Conservation (phyloP, 352 stramenopile genomes). For the Globisporangium spinosum region DNA sequence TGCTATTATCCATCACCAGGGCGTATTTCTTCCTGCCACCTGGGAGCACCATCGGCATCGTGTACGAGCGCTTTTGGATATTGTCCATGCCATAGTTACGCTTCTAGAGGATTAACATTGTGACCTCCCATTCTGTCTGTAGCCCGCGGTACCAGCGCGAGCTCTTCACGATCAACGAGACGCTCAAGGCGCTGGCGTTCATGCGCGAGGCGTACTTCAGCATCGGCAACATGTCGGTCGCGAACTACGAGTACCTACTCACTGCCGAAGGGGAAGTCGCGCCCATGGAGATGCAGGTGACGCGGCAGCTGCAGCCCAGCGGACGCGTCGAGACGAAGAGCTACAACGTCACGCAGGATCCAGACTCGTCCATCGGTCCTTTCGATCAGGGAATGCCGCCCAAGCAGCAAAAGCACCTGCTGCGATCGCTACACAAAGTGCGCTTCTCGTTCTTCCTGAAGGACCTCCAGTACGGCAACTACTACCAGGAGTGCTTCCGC, state of each 20-base stretch:
- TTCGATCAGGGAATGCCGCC: constrained; percentile 41
- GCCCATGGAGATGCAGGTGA: constrained; percentile 39
- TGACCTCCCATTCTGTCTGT: not conserved
- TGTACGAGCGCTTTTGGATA: constrained; percentile 22
- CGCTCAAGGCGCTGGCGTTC: constrained; percentile 53
- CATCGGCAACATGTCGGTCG: constrained; percentile 60
- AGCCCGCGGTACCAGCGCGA: constrained; percentile 61
- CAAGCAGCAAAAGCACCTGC: constrained; percentile 38
- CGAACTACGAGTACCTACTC: constrained; percentile 76
- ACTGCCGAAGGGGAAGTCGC: constrained; percentile 25
- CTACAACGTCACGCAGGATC: constrained; percentile 43
- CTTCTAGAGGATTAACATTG: not conserved
- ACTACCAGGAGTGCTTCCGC: constrained; percentile 84
- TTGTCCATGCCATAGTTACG: not conserved
- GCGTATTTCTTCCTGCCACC: constrained; percentile 82
- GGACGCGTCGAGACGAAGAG: constrained; percentile 27
- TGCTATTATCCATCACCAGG: constrained; percentile 23
- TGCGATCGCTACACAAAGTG: constrained; percentile 44
- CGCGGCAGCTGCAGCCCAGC: constrained; percentile 25
- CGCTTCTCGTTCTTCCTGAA: constrained; percentile 56
- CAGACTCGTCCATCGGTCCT: constrained; percentile 40
- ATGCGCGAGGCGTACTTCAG: constrained; percentile 76
- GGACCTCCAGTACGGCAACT: constrained; percentile 69
- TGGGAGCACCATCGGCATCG: constrained; percentile 42
- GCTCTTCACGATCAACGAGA: constrained; percentile 75